Evolutionary conservation across 352 stramenopile species (phyloP).

Genomic region (Phytophthora idaei): DNA sequence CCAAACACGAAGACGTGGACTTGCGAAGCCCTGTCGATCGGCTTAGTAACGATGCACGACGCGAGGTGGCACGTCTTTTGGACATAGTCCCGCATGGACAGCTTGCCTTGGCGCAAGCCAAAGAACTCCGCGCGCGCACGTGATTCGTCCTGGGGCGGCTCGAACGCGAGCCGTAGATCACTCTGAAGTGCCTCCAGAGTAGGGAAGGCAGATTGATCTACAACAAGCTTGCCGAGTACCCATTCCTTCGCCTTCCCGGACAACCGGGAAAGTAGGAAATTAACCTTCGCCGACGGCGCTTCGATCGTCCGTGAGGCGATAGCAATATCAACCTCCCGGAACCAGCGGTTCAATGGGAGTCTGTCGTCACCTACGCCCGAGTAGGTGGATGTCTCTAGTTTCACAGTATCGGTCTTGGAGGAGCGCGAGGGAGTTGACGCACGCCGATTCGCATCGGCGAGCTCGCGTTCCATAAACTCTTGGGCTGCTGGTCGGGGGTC

Average conservation of each 20-base stretch:
- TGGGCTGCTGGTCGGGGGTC: too few species aligned
- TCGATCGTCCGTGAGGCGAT: not conserved
- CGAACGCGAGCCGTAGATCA: too few species aligned
- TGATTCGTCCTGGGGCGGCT: too few species aligned
- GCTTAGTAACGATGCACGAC: not conserved
- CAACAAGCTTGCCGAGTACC: not conserved
- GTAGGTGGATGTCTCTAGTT: not conserved
- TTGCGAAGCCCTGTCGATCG: slow-evolving; percentile 14
- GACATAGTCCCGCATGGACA: not conserved
- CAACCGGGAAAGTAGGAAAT: not conserved
- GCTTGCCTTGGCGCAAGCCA: not conserved
- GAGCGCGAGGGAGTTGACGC: too few species aligned
- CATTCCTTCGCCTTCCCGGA: not conserved
- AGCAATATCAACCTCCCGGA: not conserved
- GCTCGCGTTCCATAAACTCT: too few species aligned
- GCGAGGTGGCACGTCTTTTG: not conserved
- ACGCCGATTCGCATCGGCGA: too few species aligned
- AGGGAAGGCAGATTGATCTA: too few species aligned
- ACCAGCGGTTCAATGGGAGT: not conserved
- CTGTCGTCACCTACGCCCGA: not conserved
- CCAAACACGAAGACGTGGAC: too few species aligned
- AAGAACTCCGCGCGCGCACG: not conserved
- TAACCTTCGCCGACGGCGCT: not conserved
- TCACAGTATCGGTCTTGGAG: not conserved
- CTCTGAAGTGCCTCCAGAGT: too few species aligned